phyloP scores from a whole-genome alignment of 352 stramenopile genomes.

The Globisporangium okanoganense region DNA sequence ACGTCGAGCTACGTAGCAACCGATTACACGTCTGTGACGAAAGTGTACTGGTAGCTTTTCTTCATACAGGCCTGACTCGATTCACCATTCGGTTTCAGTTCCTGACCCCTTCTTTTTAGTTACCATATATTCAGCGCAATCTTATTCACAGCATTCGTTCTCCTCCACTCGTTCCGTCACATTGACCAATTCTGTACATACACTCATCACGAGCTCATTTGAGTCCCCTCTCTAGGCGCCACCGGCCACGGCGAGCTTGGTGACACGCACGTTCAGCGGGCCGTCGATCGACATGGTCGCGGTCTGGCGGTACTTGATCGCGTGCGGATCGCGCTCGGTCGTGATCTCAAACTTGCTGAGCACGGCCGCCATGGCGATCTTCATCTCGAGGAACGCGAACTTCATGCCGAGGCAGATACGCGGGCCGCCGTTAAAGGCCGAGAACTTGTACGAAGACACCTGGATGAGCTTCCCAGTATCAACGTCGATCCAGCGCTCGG shows the following conservation, averaged over 20 bases:
- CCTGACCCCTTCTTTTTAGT: no score
- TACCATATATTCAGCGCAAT: no score
- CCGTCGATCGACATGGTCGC: conserved; percentile 46
- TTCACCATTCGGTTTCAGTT: no score
- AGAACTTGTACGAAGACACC: conserved; percentile 62
- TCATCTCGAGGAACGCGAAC: conserved; percentile 59
- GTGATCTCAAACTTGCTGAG: conserved; percentile 48
- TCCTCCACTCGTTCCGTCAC: background rate
- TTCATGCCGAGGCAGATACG: conserved; percentile 70
- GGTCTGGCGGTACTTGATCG: conserved; percentile 37
- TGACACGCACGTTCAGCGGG: conserved; percentile 12
- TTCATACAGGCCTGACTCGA: no score
- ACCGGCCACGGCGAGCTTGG: background rate
- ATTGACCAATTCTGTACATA: background rate
- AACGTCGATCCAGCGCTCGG: conserved; percentile 59
- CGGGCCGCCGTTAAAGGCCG: conserved; percentile 56
- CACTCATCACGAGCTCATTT: background rate
- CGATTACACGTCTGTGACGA: no score
- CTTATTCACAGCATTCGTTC: background rate
- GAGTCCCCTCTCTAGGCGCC: background rate
- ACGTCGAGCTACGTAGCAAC: no score
- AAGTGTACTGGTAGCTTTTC: no score
- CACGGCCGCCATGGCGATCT: conserved; percentile 51
- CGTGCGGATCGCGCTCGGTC: conserved; percentile 26
- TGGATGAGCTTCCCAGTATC: conserved; percentile 33